Evolutionary conservation across 805 yeast species (phyloP).

Genomic region (Yamadazyma sp.): DNA sequence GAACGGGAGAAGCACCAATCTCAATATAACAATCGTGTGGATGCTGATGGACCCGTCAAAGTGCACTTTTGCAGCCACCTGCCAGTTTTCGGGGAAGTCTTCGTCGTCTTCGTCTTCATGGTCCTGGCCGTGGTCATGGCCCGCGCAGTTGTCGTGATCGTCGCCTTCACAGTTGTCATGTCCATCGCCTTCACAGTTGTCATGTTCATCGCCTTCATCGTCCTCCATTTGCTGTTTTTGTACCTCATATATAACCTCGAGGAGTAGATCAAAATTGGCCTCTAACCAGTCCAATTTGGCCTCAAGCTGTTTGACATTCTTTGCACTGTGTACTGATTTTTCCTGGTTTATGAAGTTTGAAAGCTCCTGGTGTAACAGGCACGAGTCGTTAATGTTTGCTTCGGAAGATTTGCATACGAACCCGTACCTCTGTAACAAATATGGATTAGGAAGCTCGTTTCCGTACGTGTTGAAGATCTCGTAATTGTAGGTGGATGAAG

Average conservation of each 20-base stretch:
- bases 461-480: slow-evolving; percentile 89
- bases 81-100: slow-evolving; percentile 39
- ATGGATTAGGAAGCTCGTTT: slow-evolving; percentile 58
- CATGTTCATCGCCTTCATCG: slow-evolving; percentile 18
- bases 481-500: slow-evolving; percentile 38
- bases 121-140: slow-evolving; percentile 15
- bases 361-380: slow-evolving; percentile 57
- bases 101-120: slow-evolving; percentile 19
- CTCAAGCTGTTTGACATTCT: slow-evolving; percentile 31
- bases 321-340: slow-evolving; percentile 22
- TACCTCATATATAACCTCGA: slow-evolving; percentile 20
- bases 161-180: slow-evolving; percentile 17
- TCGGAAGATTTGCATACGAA: slow-evolving; percentile 60
- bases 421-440: slow-evolving; percentile 74
- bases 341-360: slow-evolving; percentile 29
- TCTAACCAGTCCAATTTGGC: slow-evolving; percentile 51
- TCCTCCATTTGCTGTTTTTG: slow-evolving; percentile 9
- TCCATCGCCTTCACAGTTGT: slow-evolving; percentile 13
- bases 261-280: slow-evolving; percentile 37
- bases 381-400: slow-evolving; percentile 47
- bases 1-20: slow-evolving; percentile 29
- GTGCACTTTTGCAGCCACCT: slow-evolving; percentile 39
- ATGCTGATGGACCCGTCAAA: slow-evolving; percentile 46
- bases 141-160: slow-evolving; percentile 17
- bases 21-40: slow-evolving; percentile 41